Base-by-base conservation (phyloP, 2,329 filamentous ascomycete species). In the Fusarium sp. region DNA sequence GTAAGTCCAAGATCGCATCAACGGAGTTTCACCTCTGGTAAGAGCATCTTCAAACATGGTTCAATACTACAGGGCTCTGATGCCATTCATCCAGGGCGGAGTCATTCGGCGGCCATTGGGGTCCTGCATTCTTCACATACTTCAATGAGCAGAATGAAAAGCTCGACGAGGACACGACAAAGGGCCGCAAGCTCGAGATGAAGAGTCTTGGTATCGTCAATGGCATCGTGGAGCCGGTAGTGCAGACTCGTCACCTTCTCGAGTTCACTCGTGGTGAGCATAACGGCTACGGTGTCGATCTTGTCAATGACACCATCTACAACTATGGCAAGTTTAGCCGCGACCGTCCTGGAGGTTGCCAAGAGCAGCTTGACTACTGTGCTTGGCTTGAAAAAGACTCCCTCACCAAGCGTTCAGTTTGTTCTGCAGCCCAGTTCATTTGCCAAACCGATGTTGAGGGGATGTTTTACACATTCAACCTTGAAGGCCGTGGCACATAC, bases 171-270 rank as follows among this genome's bases (percentile, higher is more conserved):
- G 32, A 47, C 11, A 47, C 58, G 0, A 47, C 52, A 14, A 58
- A 71, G 30, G 69, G 66, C 22, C 63, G 58, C 35, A 68, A 71
- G 45, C 66, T 71, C 8, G 27, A 66, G 6, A 69, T 71, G 66
- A 58, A 69, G 37, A 65, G 62, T 15, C 66, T 71, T 7, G 69
- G 69, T 7, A 71, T 71, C 20, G 63, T 69, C 33, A 71, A 71
- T 27, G 69, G 69, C 3, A 71, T 71, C 11, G 63, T 71, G 3
- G 69, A 71, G 32, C 61, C 63, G 0, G 22, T 30, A 2, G 66
- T 71, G 6, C 69, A 71, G 27, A 66, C 63, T 6, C 52, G 57
- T 1, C 64, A 71, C 27, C 60, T 63, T 3, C 66, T 65, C 1
- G 69, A 71, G 33, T 71, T 69, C 25, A 65, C 69, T 6, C 54